phyloP scores from a whole-genome alignment of 192 early-diverging fungal species.

The Cladochytrium replicatum region DNA sequence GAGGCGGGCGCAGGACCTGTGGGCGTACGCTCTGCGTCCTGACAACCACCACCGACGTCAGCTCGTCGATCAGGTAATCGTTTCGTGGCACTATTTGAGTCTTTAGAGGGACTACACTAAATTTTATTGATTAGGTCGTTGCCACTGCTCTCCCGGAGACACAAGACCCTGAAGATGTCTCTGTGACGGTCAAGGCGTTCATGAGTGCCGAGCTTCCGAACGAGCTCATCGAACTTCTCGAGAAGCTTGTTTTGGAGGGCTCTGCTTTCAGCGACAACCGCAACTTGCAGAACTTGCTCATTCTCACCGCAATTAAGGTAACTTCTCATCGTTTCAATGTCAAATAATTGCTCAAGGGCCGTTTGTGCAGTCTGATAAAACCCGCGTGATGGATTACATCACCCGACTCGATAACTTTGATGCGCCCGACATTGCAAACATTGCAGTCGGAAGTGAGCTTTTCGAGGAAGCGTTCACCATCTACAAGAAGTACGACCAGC shows the following conservation, averaged over 20 bases:
- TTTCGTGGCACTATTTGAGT: background rate
- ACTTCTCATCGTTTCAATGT: background rate
- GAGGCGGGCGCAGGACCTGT: conserved; percentile 73
- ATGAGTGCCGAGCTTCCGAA: conserved; percentile 93
- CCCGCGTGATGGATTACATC: conserved; percentile 92
- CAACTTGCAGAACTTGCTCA: conserved; percentile 94
- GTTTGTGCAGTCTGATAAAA: conserved; percentile 58
- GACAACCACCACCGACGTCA: conserved; percentile 75
- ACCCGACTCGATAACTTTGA: conserved; percentile 93
- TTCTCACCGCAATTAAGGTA: conserved; percentile 90
- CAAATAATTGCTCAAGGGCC: background rate
- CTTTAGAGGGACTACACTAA: no score
- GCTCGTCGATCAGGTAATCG: conserved; percentile 78
- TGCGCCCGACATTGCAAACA: conserved; percentile 93
- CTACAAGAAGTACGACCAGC: conserved; percentile 88
- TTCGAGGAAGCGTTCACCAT: conserved; percentile 96
- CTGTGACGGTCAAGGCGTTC: conserved; percentile 94
- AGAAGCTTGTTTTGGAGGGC: conserved; percentile 91
- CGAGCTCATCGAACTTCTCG: conserved; percentile 93
- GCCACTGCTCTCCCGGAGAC: conserved; percentile 88
- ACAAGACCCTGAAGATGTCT: conserved; percentile 95
- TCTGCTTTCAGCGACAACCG: conserved; percentile 90
- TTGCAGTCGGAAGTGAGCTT: conserved; percentile 79
- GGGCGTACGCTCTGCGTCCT: conserved; percentile 70
- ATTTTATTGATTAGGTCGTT: conserved; percentile 40